Conservation (phyloP, 2,329 filamentous ascomycete genomes). For the Ramichloridium luteum region DNA sequence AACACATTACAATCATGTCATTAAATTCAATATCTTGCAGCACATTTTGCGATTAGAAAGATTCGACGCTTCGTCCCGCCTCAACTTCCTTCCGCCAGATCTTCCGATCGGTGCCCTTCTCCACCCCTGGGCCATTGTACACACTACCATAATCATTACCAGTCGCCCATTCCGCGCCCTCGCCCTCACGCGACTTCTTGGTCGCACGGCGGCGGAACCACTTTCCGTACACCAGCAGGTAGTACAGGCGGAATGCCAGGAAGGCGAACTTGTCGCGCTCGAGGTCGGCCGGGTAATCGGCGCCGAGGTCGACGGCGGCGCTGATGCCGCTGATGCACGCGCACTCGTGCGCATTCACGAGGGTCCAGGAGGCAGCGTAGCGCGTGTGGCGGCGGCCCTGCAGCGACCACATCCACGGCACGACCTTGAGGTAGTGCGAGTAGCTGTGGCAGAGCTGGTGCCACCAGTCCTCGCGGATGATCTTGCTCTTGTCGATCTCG, state of each 20-base stretch:
- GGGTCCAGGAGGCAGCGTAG: conserved; percentile 56
- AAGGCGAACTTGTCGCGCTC: conserved; percentile 52
- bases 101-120: conserved; percentile 37
- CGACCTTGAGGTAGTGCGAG: conserved; percentile 52
- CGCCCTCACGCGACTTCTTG: conserved; percentile 29
- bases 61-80: conserved; percentile 22
- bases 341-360: conserved; percentile 58
- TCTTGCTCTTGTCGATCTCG: conserved; percentile 46
- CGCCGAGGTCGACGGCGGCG: conserved; percentile 57
- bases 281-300: conserved; percentile 49
- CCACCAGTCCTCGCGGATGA: conserved; percentile 55
- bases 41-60: conserved; percentile 10
- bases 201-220: conserved; percentile 42
- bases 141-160: conserved; percentile 46
- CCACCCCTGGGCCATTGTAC: conserved; percentile 47
- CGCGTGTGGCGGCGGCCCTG: conserved; percentile 52
- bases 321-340: conserved; percentile 60
- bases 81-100: conserved; percentile 41
- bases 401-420: conserved; percentile 61
- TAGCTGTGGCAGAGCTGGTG: conserved; percentile 53
- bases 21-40: too few species aligned
- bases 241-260: conserved; percentile 49
- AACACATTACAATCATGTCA: too few species aligned
- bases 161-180: conserved; percentile 44
- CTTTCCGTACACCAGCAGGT: conserved; percentile 47